Evolutionary conservation across 139 green algal genomes (phyloP).

Genomic region (Cymbomonas tetramitiformis): DNA sequence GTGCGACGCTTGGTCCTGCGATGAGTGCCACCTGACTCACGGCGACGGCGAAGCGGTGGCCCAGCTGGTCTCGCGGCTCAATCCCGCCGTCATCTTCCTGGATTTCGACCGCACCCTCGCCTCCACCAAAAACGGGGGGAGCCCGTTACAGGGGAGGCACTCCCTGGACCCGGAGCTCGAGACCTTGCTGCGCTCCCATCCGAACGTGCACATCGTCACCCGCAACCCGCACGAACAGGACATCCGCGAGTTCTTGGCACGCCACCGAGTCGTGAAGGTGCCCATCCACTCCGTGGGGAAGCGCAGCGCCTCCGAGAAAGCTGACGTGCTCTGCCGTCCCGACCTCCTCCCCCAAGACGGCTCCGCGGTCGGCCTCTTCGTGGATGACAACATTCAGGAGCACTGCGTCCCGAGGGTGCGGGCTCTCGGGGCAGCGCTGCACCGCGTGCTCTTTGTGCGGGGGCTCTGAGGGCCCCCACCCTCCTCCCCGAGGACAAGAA

Average conservation of each 20-base stretch:
- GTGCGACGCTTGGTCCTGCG: slow-evolving; percentile 1
- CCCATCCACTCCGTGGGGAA: no score
- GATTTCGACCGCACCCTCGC: slow-evolving; percentile 12
- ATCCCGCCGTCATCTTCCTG: background rate
- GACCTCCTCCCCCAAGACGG: no score
- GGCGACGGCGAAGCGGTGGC: slow-evolving; percentile 6
- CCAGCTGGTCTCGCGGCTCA: background rate
- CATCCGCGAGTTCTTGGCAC: background rate
- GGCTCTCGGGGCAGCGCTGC: no score
- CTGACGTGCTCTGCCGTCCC: no score
- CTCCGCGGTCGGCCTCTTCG: no score
- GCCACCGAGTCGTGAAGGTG: no score
- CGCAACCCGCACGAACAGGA: background rate
- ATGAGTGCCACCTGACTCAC: background rate
- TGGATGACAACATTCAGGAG: no score
- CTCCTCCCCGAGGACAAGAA: no score
- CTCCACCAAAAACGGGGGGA: background rate
- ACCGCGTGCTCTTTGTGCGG: no score
- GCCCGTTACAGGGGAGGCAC: background rate
- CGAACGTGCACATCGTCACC: background rate
- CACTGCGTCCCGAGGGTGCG: no score
- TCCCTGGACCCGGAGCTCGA: background rate
- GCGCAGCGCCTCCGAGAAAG: no score
- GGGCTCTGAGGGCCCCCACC: no score
- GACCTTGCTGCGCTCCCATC: background rate